Evolutionary conservation across 2,329 filamentous ascomycete species (phyloP), one percentile per base, ranked within the genome.

Genomic region (Ustulina deusta): DNA sequence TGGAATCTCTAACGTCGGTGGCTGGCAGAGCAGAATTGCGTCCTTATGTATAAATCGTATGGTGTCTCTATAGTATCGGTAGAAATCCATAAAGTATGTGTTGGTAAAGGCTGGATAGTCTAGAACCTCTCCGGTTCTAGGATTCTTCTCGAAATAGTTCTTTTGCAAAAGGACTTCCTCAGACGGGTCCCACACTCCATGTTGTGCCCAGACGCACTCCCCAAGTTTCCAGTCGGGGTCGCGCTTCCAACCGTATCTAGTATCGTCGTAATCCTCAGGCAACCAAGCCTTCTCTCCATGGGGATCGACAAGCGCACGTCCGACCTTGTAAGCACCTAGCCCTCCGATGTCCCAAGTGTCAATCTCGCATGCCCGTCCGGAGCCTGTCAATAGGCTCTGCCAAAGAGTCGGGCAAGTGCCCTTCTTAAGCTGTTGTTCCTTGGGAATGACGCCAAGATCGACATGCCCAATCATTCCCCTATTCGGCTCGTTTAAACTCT

Each of bases 191-290:
- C 96, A 99, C 6, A 99, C 89, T 1, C 94, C 95, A 78, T 99
- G 94, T 76, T 97, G 95, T 3, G 96, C 95, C 96, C 96, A 99
- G 46, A 99, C 79, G 76, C 96, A 98, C 79, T 97, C 89, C n/a
- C 96, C 96, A 20, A 99, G 82, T 78, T 91, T 94, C 96, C 96
- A 99, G 7, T 85, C 90, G 0, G 92, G 86, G 76, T 97, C 93
- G 71, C 96, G 89, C 77, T 92, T 94, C 90, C 93, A 99, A 40
- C 93, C 93, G 78, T 99, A 99, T 71, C 89, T 88, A 13, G 88
- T 90, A 72, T 99, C 96, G 74, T 97, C 91, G 77, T 95, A 93
- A 66, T 89, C 90, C n/a, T 83, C 83, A 1, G 93, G 89, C 27
- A 99, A 81, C 96, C 96, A 99, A 0, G 92, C 93, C 27, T 84